phyloP scores from a whole-genome alignment of 495 filamentous ascomycete genomes.

The Neurospora sublineolata region DNA sequence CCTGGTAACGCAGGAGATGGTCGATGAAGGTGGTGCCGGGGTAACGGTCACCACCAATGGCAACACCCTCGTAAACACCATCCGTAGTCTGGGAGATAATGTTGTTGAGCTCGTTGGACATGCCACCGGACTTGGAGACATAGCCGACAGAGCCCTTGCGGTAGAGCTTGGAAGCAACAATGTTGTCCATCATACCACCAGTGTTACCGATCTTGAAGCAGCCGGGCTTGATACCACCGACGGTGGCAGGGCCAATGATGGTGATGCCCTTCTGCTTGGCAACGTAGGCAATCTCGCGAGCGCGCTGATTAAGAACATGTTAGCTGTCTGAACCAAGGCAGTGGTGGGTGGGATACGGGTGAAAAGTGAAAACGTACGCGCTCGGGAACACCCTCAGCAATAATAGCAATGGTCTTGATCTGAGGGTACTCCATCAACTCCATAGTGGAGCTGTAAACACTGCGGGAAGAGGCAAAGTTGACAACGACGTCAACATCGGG shows the following conservation, averaged over 20 bases:
- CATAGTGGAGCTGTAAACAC: conserved; percentile 95
- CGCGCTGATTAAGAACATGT: conserved; percentile 46
- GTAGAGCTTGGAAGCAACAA: conserved; percentile 99
- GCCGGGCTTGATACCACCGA: conserved; percentile 98
- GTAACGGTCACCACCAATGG: conserved; percentile 97
- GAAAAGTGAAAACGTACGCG: conserved; percentile 49
- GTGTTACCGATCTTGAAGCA: conserved; percentile 99
- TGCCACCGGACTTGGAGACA: conserved; percentile 99
- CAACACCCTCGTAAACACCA: conserved; percentile 97
- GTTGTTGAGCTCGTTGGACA: conserved; percentile 99
- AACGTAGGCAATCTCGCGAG: conserved; percentile 90
- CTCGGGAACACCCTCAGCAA: conserved; percentile 98
- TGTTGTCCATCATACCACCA: conserved; percentile 99
- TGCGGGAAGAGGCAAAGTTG: conserved; percentile 98
- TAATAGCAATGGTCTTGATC: conserved; percentile 96
- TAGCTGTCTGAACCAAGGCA: not conserved
- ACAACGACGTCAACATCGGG: conserved; percentile 92
- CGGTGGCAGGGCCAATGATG: conserved; percentile 96
- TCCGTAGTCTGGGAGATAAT: conserved; percentile 91
- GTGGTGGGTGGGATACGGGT: not conserved
- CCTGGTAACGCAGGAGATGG: conserved; percentile 89
- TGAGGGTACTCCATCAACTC: conserved; percentile 96
- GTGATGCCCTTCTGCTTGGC: conserved; percentile 97
- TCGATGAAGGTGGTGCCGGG: conserved; percentile 99
- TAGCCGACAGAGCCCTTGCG: conserved; percentile 96